Evolutionary conservation across 305 asterid species (phyloP).

Genomic region (Solanum hybrid): DNA sequence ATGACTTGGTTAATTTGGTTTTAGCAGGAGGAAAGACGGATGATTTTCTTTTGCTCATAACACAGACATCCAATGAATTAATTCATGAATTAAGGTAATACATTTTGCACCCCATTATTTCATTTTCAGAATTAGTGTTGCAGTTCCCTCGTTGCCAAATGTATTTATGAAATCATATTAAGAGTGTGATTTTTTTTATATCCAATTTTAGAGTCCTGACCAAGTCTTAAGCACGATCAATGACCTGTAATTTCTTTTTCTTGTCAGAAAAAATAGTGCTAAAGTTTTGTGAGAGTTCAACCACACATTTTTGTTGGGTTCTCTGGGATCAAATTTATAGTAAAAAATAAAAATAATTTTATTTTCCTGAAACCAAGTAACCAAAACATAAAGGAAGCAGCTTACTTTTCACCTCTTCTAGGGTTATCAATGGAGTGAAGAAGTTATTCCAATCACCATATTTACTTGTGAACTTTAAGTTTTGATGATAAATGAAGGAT

Average conservation of each 20-base stretch:
- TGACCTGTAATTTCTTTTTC: not conserved
- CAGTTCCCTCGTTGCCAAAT: not conserved
- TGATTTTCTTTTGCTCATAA: not conserved
- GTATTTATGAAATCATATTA: not conserved
- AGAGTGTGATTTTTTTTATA: not conserved
- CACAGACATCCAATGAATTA: not conserved
- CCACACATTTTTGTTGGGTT: not conserved
- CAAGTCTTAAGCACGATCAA: not conserved
- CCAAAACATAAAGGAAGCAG: not conserved
- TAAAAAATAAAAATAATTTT: too few relatives aligned
- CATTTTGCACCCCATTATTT: not conserved
- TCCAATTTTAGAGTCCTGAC: not conserved
- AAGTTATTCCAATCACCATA: not conserved
- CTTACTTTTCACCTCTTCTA: not conserved
- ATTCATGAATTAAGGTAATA: constrained; percentile 5
- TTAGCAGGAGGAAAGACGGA: constrained; percentile 8
- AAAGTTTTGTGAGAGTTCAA: not conserved
- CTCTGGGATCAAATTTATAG: not conserved
- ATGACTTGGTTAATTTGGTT: not conserved
- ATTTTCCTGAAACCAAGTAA: not conserved
- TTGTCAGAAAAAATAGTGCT: not conserved
- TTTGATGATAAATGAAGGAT: not conserved
- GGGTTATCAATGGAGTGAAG: not conserved
- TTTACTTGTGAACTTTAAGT: not conserved
- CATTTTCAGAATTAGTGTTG: not conserved